phyloP scores from a whole-genome alignment of 2,329 filamentous ascomycete species.

The Incumbomyces lentus region DNA sequence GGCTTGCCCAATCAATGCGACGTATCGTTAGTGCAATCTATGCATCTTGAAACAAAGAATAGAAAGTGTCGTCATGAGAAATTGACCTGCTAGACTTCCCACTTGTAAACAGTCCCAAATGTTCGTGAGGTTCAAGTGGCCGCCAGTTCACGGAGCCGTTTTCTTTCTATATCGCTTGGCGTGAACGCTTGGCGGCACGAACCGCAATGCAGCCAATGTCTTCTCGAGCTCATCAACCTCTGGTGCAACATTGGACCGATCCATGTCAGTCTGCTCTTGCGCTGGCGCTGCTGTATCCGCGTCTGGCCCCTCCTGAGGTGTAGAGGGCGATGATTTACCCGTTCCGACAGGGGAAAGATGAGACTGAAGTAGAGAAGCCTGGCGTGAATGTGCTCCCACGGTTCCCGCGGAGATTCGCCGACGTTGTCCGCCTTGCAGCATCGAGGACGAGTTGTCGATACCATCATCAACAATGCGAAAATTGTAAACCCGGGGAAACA shows the following conservation, averaged over 20 bases:
- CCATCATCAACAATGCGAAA: slow-evolving; percentile 76
- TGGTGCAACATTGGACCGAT: background rate
- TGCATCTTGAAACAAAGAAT: too few relatives aligned
- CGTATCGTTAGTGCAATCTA: too few relatives aligned
- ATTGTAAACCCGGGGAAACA: slow-evolving; percentile 81
- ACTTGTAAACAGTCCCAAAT: too few relatives aligned
- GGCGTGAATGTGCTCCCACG: background rate
- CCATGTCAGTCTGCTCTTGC: background rate
- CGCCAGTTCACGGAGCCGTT: background rate
- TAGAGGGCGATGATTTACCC: background rate
- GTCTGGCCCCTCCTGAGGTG: slow-evolving; percentile 15
- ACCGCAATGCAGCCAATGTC: slow-evolving; percentile 36
- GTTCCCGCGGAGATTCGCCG: slow-evolving; percentile 25
- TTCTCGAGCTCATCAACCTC: slow-evolving; percentile 29
- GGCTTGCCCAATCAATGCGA: too few relatives aligned
- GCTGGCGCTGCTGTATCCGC: slow-evolving; percentile 3
- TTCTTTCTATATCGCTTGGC: slow-evolving; percentile 20
- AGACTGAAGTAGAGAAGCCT: background rate
- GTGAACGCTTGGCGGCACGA: slow-evolving; percentile 34
- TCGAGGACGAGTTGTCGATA: slow-evolving; percentile 72
- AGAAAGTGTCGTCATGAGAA: too few relatives aligned
- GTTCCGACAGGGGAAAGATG: background rate
- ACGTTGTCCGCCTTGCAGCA: slow-evolving; percentile 51
- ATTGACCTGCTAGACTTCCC: too few relatives aligned
- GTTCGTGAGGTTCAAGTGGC: too few relatives aligned